phyloP scores from a whole-genome alignment of 441 rosid species.

The Gossypium laxum region DNA sequence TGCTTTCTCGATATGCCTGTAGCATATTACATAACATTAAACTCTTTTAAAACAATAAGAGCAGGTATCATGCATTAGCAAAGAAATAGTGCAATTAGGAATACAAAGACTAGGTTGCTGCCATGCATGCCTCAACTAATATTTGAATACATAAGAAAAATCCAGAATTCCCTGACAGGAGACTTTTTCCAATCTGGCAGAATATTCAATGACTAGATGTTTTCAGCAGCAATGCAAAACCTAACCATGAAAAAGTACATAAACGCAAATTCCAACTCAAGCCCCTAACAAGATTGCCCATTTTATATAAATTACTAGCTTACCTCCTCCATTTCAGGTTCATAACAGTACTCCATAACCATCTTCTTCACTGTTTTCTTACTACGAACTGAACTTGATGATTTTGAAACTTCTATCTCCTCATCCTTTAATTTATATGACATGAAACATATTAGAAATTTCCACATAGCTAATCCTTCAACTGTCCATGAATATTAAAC shows the following conservation, averaged over 20 bases:
- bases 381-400: conserved; percentile 46
- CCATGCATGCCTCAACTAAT: neutral
- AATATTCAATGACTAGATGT: neutral
- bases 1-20: conserved; percentile 81
- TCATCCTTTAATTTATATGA: conserved; percentile 43
- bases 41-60: neutral
- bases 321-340: conserved; percentile 99
- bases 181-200: conserved; percentile 1
- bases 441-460: neutral
- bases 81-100: neutral
- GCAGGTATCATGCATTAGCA: neutral
- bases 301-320: conserved; percentile 2
- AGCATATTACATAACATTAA: conserved; percentile 16
- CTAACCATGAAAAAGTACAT: conserved; percentile 1
- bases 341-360: conserved; percentile 87
- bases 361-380: conserved; percentile 53
- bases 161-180: neutral
- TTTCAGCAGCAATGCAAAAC: neutral
- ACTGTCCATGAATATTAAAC: conserved; percentile 5
- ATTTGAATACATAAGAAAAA: neutral
- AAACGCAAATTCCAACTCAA: conserved; percentile 1
- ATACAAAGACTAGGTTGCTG: neutral
- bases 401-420: conserved; percentile 47
- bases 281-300: neutral
- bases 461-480: neutral